Base-by-base conservation (phyloP, 352 stramenopile species). In the Globisporangium recalcitrans region DNA sequence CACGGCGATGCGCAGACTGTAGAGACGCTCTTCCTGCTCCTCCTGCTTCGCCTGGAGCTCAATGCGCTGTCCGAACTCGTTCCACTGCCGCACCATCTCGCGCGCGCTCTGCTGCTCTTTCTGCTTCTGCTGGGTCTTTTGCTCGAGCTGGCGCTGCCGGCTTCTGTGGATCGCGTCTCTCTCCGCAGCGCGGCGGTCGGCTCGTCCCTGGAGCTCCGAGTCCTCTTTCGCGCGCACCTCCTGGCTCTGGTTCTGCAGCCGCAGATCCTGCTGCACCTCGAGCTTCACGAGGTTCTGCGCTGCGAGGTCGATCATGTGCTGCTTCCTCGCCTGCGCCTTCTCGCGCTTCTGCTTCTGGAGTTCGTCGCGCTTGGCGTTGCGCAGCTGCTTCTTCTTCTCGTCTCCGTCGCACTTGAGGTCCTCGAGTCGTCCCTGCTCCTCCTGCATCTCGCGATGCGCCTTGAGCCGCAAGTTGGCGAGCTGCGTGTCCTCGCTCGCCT, bases 261-360 rank as follows among this genome's bases (percentile, higher is more conserved):
- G 80, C 42, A 68, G 22, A 13, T 93, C 80, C n/a, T 74, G 75
- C 49, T 84, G 73, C 6, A 80, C 72, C 60, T 91, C 80, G 13
- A 91, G 61, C 48, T 90, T 78, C 29, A 91, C 58, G 24, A 95
- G 60, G 51, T 90, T 89, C 22, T 90, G 74, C 14, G 78, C 81
- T 29, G 78, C 85, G 57, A 91, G 69, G 52, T 95, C 82, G 48
- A 95, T 92, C 85, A 95, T 93, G 21, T 80, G 81, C 63, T 92
- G 82, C 56, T 92, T 92, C 49, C 82, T 70, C 34, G 81, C 71
- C 36, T 88, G 78, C 0, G 77, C 63, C 32, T 75, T 72, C 19
- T 79, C 78, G 38, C 79, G 75, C 53, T 91, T 92, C 36, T 85
- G 70, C 3, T 67, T 66, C 36, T 87, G 74, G 26, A 93, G 58